Evolutionary conservation across 2,329 filamentous ascomycete species (phyloP).

Genomic region (Xylaria hypoxylon): DNA sequence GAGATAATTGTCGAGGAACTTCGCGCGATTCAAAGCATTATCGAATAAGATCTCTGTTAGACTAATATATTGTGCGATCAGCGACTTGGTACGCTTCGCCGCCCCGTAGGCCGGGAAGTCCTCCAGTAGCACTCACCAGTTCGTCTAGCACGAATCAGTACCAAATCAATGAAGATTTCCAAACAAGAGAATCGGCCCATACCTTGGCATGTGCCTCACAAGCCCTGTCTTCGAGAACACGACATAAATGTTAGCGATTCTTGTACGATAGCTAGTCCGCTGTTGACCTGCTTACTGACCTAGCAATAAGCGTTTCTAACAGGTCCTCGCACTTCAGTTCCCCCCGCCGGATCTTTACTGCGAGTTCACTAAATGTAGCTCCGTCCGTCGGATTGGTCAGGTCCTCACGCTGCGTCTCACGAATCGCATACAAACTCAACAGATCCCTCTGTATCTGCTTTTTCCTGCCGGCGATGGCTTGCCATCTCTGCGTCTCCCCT

Average conservation of each 20-base stretch:
- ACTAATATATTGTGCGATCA: conserved; percentile 34
- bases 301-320: conserved; percentile 41
- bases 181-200: neutral
- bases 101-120: neutral
- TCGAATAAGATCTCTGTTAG: conserved; percentile 47
- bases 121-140: conserved; percentile 36
- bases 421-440: neutral
- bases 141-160: conserved; percentile 37
- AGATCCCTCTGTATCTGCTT: conserved; percentile 16
- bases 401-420: neutral
- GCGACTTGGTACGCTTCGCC: neutral
- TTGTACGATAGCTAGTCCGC: neutral
- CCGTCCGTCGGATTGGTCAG: neutral
- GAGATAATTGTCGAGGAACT: conserved; percentile 41
- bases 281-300: conserved; percentile 26
- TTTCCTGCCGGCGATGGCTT: conserved; percentile 20
- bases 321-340: conserved; percentile 40
- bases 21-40: conserved; percentile 42
- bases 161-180: neutral
- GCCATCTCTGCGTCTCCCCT: conserved; percentile 16
- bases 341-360: conserved; percentile 34
- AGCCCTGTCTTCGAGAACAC: conserved; percentile 18
- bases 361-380: conserved; percentile 7
- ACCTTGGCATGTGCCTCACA: conserved; percentile 22
- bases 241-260: neutral